Base-by-base conservation (phyloP, 2,329 filamentous ascomycete genomes). In the Talaromyces verruculosus region DNA sequence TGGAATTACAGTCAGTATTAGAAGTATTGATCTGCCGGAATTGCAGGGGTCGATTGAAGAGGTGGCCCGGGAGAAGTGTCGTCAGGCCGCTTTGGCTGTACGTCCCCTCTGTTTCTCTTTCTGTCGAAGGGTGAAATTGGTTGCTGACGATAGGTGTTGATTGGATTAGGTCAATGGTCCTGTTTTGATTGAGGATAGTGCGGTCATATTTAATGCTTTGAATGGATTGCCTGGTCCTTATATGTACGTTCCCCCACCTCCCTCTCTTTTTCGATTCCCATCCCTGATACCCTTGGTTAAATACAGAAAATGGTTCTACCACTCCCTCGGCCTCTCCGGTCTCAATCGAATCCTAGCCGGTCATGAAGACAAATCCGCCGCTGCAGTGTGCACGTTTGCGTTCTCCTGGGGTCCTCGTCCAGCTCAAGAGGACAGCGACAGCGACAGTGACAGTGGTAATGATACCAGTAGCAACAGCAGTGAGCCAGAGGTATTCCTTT, bases 311-410 rank as follows among this genome's bases (percentile, higher is more conserved):
- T 96, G 91, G 90, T 97, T 97, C 79, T 84, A 96, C 78, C 80
- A 89, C 66, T 84, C 86, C 35, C 84, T 96, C 63, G 93, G 93
- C 63, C 91, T 92, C 69, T 79, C 88, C 37, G 89, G 93, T 22
- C 84, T 97, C 59, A 93, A 95, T 79, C 91, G 91, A 73, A 85
- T 97, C 58, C 86, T 97, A 41, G 86, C 85, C 33, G 91, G 89
- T 15, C 95, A 94, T 77, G 83, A 89, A 35, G 90, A 97, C 80
- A 97, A 96, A 80, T 89, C 89, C 53, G 92, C 92, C 43, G 87
- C 94, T 79, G 92, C 93, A 17, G 90, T 97, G 39, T 96, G 92
- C 80, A 96, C 93, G 0, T 96, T 97, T 78, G 93, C 87, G 28
- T 96, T 93, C 80, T 92, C 87, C 57, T 84, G 88, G 68, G 93